A percentile compares a stretch with the other conserved stretches of the same genome.
Conservation (phyloP, 257 asterid species). For the Nicotiana sylvestris region DNA sequence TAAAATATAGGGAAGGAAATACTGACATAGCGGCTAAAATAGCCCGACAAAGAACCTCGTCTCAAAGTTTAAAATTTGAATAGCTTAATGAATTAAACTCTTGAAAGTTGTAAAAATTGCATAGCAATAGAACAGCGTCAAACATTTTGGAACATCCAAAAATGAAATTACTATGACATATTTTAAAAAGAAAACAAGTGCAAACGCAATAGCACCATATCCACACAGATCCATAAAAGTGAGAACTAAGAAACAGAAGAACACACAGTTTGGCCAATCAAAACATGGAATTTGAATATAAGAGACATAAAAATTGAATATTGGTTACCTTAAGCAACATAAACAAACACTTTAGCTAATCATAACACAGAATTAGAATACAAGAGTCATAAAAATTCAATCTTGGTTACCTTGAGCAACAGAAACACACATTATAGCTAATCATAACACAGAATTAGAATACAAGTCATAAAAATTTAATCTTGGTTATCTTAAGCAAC, state of each 20-base stretch:
- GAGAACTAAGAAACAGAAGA: background rate
- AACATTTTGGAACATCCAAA: background rate
- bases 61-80: background rate
- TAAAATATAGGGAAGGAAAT: background rate
- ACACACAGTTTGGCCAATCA: background rate
- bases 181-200: background rate
- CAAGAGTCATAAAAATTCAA: too few relatives aligned
- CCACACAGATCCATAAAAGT: background rate
- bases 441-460: too few relatives aligned
- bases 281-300: background rate
- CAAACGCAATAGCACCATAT: too few relatives aligned
- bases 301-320: background rate
- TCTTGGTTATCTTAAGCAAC: background rate
- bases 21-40: background rate
- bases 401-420: too few relatives aligned
- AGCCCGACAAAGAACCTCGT: background rate
- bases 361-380: too few relatives aligned
- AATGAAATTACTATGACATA: background rate
- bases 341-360: slow-evolving; percentile 19
- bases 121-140: background rate
- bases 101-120: background rate
- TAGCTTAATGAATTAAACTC: background rate
- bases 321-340: slow-evolving; percentile 51
- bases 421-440: too few relatives aligned
- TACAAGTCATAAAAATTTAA: too few relatives aligned